Evolutionary conservation across 805 yeast species (phyloP).

Genomic region (Candida caryicola): DNA sequence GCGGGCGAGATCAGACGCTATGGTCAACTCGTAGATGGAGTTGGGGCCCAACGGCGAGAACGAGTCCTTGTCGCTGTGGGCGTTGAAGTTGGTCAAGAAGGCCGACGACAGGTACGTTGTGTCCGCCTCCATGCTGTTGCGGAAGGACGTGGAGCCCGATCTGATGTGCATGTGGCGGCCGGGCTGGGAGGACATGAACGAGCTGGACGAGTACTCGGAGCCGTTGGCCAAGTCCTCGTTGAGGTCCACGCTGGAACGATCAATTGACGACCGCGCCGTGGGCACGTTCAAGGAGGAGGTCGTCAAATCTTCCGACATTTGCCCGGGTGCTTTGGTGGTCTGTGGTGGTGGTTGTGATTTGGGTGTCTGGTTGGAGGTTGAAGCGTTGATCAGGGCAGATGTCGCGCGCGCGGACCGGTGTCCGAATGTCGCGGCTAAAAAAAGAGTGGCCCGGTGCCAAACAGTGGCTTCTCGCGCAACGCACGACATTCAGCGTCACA

Average conservation of each 20-base stretch:
- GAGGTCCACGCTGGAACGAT: constrained; percentile 21
- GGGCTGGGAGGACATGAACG: constrained; percentile 13
- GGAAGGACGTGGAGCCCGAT: constrained; percentile 16
- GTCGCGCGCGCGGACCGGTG: too few relatives aligned
- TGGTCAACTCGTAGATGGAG: constrained; percentile 73
- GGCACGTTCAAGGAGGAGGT: neutral
- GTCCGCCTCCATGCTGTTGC: constrained; percentile 33
- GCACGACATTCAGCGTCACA: too few relatives aligned
- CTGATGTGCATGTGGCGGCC: constrained; percentile 5
- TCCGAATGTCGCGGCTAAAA: too few relatives aligned
- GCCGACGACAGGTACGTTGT: constrained; percentile 28
- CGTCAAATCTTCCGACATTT: constrained; percentile 1
- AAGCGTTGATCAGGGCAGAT: too few relatives aligned
- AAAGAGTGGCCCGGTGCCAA: too few relatives aligned
- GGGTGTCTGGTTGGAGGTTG: too few relatives aligned
- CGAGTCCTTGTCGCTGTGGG: constrained; percentile 18
- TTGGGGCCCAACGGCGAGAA: constrained; percentile 66
- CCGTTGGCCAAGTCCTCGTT: constrained; percentile 33
- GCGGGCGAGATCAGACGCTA: constrained; percentile 52
- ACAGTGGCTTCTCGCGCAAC: too few relatives aligned
- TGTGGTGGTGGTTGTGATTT: too few relatives aligned
- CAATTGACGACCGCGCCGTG: constrained; percentile 16
- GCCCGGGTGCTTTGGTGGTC: too few relatives aligned
- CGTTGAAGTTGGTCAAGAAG: constrained; percentile 19
- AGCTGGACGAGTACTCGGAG: constrained; percentile 22